These are phyloP conservation scores for Aspergillus spinulosporus DNA, from an alignment of 2,329 filamentous ascomycete species.

Conservation along the genomic window DNA sequence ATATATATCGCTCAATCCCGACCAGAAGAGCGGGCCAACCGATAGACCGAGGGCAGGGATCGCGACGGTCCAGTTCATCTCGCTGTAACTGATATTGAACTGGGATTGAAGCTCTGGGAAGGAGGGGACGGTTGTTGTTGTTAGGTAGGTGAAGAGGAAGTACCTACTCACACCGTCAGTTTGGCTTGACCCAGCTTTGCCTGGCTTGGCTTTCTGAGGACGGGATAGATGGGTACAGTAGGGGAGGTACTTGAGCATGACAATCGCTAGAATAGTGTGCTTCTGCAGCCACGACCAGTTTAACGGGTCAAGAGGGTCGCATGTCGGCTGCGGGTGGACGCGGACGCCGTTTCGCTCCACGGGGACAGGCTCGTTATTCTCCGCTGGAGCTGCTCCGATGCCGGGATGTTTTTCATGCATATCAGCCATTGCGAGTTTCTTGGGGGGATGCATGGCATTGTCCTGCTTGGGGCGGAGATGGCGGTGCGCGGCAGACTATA, in stretches of 20 bases:
- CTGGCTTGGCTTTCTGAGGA: slow-evolving; percentile 1
- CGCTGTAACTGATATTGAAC: slow-evolving; percentile 47
- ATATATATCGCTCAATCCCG: slow-evolving; percentile 53
- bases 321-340: slow-evolving; percentile 44
- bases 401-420: background rate
- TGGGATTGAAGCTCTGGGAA: slow-evolving; percentile 52
- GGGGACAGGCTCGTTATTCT: background rate
- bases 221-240: no score
- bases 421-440: background rate
- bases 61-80: slow-evolving; percentile 58
- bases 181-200: background rate
- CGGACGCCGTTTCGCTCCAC: slow-evolving; percentile 24
- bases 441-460: no score
- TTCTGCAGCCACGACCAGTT: slow-evolving; percentile 55
- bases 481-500: no score
- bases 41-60: slow-evolving; percentile 54
- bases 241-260: slow-evolving; percentile 51
- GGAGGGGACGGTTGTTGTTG: slow-evolving; percentile 57
- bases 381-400: background rate
- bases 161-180: slow-evolving; percentile 39
- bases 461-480: no score
- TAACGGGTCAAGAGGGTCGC: slow-evolving; percentile 54
- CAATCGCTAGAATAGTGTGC: slow-evolving; percentile 51
- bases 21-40: slow-evolving; percentile 54
- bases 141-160: slow-evolving; percentile 61